A percentile compares a stretch with the other conserved stretches of the same genome.
Conservation (phyloP, 257 asterid genomes). For the Mentha longifolia region DNA sequence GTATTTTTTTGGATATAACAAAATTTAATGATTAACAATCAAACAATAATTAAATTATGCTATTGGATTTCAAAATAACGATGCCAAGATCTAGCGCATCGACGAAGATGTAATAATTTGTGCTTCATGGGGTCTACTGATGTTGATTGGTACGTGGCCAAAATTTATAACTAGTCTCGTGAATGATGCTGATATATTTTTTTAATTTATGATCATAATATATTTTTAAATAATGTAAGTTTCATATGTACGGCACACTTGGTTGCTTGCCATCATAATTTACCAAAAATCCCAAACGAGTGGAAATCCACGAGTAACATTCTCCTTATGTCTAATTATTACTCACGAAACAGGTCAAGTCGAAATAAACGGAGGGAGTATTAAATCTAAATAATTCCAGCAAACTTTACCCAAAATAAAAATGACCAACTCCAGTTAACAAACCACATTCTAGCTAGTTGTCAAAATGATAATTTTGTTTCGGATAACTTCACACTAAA, state of each 20-base stretch:
- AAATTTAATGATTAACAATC: too few relatives aligned
- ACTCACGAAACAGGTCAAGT: too few relatives aligned
- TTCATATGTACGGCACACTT: neutral
- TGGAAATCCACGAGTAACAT: conserved; percentile 29
- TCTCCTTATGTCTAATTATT: neutral
- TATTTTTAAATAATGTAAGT: too few relatives aligned
- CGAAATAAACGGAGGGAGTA: too few relatives aligned
- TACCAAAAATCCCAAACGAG: conserved; percentile 19
- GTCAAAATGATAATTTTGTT: neutral
- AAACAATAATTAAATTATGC: too few relatives aligned
- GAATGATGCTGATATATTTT: conserved; percentile 23
- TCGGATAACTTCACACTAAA: neutral
- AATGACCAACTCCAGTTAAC: too few relatives aligned
- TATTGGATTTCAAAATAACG: neutral
- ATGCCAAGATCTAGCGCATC: too few relatives aligned
- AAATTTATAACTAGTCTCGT: conserved; percentile 28
- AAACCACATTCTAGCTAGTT: neutral
- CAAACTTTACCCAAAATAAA: neutral
- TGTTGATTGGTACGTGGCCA: conserved; percentile 2
- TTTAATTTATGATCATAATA: too few relatives aligned
- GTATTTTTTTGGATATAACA: too few relatives aligned
- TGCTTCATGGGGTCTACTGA: neutral
- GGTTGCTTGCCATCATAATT: conserved; percentile 9
- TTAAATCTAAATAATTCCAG: neutral
- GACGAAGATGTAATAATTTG: too few relatives aligned